These are phyloP conservation scores for Quercus mongolica DNA, from an alignment of 306 rosid species.

Conservation along the genomic window DNA sequence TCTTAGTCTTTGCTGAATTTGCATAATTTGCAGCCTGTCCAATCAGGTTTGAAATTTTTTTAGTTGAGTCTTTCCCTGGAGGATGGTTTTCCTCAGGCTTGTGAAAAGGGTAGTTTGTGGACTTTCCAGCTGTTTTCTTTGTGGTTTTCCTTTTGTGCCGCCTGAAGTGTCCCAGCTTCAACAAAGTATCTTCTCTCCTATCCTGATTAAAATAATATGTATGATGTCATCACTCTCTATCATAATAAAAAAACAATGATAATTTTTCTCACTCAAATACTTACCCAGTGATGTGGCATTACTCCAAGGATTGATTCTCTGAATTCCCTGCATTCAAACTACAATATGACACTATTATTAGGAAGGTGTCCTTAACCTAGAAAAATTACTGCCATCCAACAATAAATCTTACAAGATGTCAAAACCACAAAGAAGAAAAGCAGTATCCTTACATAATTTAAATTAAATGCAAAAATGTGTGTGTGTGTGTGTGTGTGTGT, in stretches of 20 bases:
- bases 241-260: neutral
- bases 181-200: constrained; percentile 90
- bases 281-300: constrained; percentile 99
- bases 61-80: constrained; percentile 91
- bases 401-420: neutral
- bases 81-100: constrained; percentile 97
- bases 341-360: constrained; percentile 29
- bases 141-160: constrained; percentile 83
- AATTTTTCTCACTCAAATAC: neutral
- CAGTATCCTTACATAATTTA: constrained; percentile 2
- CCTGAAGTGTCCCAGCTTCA: constrained; percentile 77
- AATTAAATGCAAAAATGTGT: neutral
- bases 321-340: constrained; percentile 98
- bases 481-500: neutral
- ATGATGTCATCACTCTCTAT: constrained; percentile 8
- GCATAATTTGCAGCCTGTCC: constrained; percentile 90
- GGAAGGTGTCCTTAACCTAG: neutral
- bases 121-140: constrained; percentile 77
- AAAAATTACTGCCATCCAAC: neutral
- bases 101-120: constrained; percentile 57
- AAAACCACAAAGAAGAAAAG: neutral
- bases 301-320: constrained; percentile 96
- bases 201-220: constrained; percentile 52
- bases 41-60: constrained; percentile 84
- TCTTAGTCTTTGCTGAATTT: constrained; percentile 76